A percentile compares a stretch with the other conserved stretches of the same genome.
These are phyloP conservation scores for Petasospora fabianii DNA, from an alignment of 1,139 yeast genomes.

Conservation along the genomic window DNA sequence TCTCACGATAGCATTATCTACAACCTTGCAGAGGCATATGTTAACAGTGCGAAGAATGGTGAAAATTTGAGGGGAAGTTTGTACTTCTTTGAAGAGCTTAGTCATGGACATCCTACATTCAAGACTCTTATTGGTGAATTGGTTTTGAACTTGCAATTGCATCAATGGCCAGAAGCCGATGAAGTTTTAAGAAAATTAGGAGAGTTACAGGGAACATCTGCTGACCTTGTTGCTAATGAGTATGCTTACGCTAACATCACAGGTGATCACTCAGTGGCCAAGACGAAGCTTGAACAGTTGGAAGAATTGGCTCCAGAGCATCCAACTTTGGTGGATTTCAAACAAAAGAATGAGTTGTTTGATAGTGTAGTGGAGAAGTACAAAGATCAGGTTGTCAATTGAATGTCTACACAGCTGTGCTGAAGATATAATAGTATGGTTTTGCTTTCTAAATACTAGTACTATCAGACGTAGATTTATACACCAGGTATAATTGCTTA, in stretches of 20 bases:
- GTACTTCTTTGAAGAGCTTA: conserved; percentile 71
- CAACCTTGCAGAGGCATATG: conserved; percentile 68
- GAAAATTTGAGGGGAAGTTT: conserved; percentile 56
- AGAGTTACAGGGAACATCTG: conserved; percentile 33
- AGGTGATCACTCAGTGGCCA: conserved; percentile 30
- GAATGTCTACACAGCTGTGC: background rate
- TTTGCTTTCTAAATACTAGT: background rate
- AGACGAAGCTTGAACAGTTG: conserved; percentile 35
- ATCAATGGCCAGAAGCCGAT: conserved; percentile 46
- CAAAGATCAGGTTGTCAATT: conserved; percentile 26
- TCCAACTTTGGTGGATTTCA: conserved; percentile 46
- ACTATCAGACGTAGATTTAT: background rate
- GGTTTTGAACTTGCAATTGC: conserved; percentile 42
- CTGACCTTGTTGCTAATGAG: conserved; percentile 56
- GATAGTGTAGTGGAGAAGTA: conserved; percentile 58
- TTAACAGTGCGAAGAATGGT: conserved; percentile 52
- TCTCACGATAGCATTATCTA: conserved; percentile 65
- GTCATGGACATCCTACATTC: conserved; percentile 46
- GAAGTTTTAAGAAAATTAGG: conserved; percentile 43
- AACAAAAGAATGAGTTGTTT: conserved; percentile 51
- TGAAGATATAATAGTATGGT: background rate
- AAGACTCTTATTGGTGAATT: conserved; percentile 46
- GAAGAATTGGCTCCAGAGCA: conserved; percentile 44
- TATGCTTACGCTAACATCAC: conserved; percentile 50
- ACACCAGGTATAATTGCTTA: background rate